phyloP scores from a whole-genome alignment of 2,329 filamentous ascomycete genomes.

The Penicillium sp. region DNA sequence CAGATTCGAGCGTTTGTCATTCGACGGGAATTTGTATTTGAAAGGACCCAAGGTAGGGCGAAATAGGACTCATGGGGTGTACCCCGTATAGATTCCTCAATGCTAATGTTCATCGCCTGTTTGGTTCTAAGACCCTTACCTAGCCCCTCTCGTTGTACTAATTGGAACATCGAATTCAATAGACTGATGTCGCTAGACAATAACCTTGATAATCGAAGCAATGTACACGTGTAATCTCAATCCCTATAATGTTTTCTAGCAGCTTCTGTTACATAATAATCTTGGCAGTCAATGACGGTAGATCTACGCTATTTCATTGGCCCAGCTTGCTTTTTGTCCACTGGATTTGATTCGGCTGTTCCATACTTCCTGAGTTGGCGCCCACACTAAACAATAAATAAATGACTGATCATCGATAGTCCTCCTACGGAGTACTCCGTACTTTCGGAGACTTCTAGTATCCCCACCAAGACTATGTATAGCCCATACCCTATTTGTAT shows the following conservation, averaged over 20 bases:
- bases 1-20: not conserved
- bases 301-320: conserved; percentile 11
- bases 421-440: not conserved
- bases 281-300: conserved; percentile 11
- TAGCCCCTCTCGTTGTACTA: not conserved
- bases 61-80: not conserved
- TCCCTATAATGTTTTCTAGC: conserved; percentile 6
- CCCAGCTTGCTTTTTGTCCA: not conserved
- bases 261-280: conserved; percentile 24
- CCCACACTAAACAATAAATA: not conserved
- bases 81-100: conserved; percentile 6
- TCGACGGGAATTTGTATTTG: not conserved
- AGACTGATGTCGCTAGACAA: not conserved
- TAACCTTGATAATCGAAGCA: too few species aligned
- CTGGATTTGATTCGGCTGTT: not conserved
- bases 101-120: conserved; percentile 5
- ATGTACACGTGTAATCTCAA: conserved; percentile 7
- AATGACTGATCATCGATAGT: not conserved
- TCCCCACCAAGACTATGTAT: not conserved
- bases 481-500: not conserved
- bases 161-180: not conserved
- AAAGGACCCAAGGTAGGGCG: not conserved
- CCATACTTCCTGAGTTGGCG: not conserved
- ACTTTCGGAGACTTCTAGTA: not conserved
- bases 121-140: not conserved